phyloP scores from a whole-genome alignment of 371 early-diverging fungal genomes.

The Conidiobolus incongruus region DNA sequence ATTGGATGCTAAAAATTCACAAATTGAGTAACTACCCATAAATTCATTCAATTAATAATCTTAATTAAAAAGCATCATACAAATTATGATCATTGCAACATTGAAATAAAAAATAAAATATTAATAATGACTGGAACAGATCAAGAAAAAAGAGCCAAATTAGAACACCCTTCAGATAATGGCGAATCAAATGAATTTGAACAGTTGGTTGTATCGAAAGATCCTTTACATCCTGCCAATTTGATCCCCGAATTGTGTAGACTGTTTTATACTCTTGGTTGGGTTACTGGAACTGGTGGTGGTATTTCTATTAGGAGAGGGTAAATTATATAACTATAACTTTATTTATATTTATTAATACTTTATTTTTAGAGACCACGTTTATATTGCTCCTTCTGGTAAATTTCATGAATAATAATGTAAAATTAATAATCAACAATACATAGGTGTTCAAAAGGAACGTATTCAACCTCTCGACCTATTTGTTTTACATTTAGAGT shows the following conservation, averaged over 20 bases:
- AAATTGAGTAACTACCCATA: no score
- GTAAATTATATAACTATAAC: conserved; percentile 14
- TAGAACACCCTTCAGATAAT: no score
- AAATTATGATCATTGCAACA: no score
- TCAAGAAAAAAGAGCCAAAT: no score
- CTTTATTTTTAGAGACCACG: conserved; percentile 22
- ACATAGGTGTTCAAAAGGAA: conserved; percentile 87
- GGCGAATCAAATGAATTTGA: neutral
- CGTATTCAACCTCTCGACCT: conserved; percentile 65
- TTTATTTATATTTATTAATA: neutral
- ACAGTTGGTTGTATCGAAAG: conserved; percentile 6
- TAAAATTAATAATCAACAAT: neutral
- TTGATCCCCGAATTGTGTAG: conserved; percentile 86
- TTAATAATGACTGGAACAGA: no score
- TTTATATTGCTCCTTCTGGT: conserved; percentile 79
- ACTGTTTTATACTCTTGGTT: conserved; percentile 71
- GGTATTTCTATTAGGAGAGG: conserved; percentile 73
- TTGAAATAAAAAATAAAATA: no score
- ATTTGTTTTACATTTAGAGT: conserved; percentile 49
- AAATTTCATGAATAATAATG: neutral
- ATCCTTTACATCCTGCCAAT: conserved; percentile 60
- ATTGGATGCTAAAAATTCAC: no score
- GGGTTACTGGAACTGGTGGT: conserved; percentile 94
- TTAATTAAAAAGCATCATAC: no score
- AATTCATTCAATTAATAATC: no score